These are phyloP conservation scores for Cercis canadensis DNA, from an alignment of 306 rosid species.

Conservation along the genomic window DNA sequence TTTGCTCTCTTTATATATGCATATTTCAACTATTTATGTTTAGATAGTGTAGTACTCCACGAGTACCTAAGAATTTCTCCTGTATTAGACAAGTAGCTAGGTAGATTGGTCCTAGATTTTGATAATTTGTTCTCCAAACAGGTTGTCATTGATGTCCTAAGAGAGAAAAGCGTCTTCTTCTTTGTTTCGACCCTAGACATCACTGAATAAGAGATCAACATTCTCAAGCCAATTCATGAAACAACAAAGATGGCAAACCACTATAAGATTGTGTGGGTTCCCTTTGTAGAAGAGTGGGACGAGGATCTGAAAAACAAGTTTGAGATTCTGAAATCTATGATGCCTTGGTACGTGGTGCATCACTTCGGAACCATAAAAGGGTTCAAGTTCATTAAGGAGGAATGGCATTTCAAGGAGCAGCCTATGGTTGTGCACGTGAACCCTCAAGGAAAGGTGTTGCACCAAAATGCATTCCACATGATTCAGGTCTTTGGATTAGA, in stretches of 20 bases:
- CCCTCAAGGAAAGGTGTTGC: conserved; percentile 60
- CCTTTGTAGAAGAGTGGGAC: conserved; percentile 60
- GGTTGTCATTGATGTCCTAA: conserved; percentile 49
- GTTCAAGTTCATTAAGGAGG: conserved; percentile 58
- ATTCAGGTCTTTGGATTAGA: conserved; percentile 56
- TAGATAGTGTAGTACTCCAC: no score
- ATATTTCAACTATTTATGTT: no score
- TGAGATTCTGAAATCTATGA: conserved; percentile 47
- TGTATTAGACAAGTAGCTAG: no score
- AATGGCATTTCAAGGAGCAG: conserved; percentile 65
- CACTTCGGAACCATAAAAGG: conserved; percentile 42
- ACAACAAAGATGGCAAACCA: conserved; percentile 32
- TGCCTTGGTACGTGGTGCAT: conserved; percentile 63
- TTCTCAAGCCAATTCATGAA: conserved; percentile 48
- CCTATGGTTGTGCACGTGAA: conserved; percentile 54
- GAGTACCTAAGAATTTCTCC: no score
- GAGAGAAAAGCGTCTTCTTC: conserved; percentile 51
- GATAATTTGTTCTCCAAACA: conserved; percentile 1
- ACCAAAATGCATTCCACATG: conserved; percentile 57
- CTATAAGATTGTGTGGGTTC: conserved; percentile 72
- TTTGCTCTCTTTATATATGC: no score
- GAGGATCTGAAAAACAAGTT: conserved; percentile 57
- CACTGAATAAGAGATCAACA: conserved; percentile 44
- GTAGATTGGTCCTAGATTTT: not conserved
- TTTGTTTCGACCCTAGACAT: conserved; percentile 63